Evolutionary conservation across 2,329 filamentous ascomycete species (phyloP).

Genomic region (Paracorniculantispora psalliotae): DNA sequence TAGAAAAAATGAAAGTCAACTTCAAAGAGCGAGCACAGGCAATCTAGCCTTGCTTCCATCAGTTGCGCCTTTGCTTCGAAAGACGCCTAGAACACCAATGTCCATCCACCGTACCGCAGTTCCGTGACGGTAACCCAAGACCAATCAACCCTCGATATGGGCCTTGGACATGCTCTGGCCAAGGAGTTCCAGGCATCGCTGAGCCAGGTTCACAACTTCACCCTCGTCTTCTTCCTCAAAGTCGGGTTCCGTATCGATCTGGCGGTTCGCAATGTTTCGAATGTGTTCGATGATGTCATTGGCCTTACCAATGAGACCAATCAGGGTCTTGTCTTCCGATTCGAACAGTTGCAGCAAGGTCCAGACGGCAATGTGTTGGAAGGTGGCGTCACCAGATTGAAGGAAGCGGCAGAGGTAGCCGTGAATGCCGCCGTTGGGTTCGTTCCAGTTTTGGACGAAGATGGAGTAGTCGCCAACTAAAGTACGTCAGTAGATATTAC

Average conservation of each 20-base stretch:
- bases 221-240: conserved; percentile 86
- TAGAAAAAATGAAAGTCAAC: conserved; percentile 10
- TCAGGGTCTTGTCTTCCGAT: conserved; percentile 86
- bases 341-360: conserved; percentile 92
- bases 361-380: conserved; percentile 99
- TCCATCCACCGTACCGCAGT: neutral
- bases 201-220: conserved; percentile 86
- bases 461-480: conserved; percentile 93
- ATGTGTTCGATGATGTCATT: conserved; percentile 92
- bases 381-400: conserved; percentile 89
- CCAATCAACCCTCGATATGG: conserved; percentile 68
- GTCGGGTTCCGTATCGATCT: conserved; percentile 80
- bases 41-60: neutral
- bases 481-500: conserved; percentile 12
- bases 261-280: conserved; percentile 82
- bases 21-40: neutral
- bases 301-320: conserved; percentile 81
- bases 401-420: conserved; percentile 92
- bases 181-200: conserved; percentile 81
- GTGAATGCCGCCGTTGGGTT: conserved; percentile 90
- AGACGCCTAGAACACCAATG: neutral
- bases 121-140: neutral
- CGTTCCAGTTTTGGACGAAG: conserved; percentile 89
- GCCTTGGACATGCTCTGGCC: conserved; percentile 71
- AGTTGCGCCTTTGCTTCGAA: neutral